A percentile compares a stretch with the other conserved stretches of the same genome.
Conservation (phyloP, 306 rosid species). For the Citrullus amarus region DNA sequence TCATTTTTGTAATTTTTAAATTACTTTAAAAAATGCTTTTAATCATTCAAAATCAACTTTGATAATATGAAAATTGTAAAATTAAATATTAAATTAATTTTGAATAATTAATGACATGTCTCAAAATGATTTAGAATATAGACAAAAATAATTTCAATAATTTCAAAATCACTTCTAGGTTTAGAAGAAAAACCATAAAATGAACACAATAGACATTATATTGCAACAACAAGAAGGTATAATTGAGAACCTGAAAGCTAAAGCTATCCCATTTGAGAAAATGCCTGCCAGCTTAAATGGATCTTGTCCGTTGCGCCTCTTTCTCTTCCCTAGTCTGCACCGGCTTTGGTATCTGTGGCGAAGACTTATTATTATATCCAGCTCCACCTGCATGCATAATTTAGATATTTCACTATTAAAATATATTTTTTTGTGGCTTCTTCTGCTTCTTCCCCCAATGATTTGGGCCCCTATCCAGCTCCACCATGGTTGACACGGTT, state of each 20-base stretch:
- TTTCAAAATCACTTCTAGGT: neutral
- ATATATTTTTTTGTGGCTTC: neutral
- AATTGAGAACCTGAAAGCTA: neutral
- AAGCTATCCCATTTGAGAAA: neutral
- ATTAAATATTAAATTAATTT: too few species aligned
- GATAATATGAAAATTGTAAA: too few species aligned
- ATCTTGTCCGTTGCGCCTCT: neutral
- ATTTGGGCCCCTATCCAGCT: conserved; percentile 2
- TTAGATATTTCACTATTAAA: neutral
- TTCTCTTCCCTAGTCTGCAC: neutral
- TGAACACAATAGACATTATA: neutral
- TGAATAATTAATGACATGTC: too few species aligned
- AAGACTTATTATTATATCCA: neutral
- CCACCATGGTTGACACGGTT: neutral
- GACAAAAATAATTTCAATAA: too few species aligned
- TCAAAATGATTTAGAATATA: too few species aligned
- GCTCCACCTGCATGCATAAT: neutral
- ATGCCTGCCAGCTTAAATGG: conserved; percentile 1
- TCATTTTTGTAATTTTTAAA: too few species aligned
- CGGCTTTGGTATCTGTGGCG: neutral
- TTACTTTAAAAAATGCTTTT: too few species aligned
- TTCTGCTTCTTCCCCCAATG: neutral
- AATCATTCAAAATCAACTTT: too few species aligned
- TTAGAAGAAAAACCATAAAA: neutral
- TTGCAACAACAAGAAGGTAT: neutral